phyloP scores from a whole-genome alignment of 306 rosid species.

The Aeschynomene evenia region DNA sequence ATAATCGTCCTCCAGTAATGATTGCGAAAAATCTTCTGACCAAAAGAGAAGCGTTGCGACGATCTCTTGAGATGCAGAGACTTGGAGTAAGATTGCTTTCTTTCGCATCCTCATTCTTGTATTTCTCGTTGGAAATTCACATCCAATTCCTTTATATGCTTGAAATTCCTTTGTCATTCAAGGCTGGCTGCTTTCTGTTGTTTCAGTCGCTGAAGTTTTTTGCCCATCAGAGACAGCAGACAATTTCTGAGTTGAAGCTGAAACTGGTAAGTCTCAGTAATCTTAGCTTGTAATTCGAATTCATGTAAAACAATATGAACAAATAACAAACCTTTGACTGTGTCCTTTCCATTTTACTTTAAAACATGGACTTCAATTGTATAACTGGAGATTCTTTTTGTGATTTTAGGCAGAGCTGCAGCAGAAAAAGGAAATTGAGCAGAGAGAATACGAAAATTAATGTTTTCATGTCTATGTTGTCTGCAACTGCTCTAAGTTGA shows the following conservation, averaged over 20 bases:
- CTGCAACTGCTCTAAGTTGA: not conserved
- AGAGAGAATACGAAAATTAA: conserved; percentile 30
- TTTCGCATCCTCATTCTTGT: conserved; percentile 16
- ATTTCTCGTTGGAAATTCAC: conserved; percentile 6
- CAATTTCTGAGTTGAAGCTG: conserved; percentile 54
- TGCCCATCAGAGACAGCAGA: conserved; percentile 51
- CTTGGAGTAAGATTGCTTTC: conserved; percentile 60
- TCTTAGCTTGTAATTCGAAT: conserved; percentile 20
- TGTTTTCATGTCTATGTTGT: not conserved
- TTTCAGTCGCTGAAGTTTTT: conserved; percentile 80
- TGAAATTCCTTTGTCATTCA: not conserved
- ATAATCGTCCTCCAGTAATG: conserved; percentile 48
- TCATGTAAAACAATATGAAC: not conserved
- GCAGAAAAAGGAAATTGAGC: conserved; percentile 32
- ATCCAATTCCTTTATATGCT: not conserved
- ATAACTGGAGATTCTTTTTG: conserved; percentile 28
- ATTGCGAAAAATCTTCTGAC: conserved; percentile 55
- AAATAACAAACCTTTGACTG: not conserved
- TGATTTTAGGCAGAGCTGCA: conserved; percentile 49
- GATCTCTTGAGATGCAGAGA: conserved; percentile 86
- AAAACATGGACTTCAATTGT: conserved; percentile 22
- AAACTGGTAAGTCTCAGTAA: conserved; percentile 55
- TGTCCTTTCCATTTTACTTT: conserved; percentile 9
- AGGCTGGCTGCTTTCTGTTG: conserved; percentile 19
- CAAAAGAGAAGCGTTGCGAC: conserved; percentile 67